Base-by-base conservation (phyloP, 2,329 filamentous ascomycete species). In the Xylaria multiplex region DNA sequence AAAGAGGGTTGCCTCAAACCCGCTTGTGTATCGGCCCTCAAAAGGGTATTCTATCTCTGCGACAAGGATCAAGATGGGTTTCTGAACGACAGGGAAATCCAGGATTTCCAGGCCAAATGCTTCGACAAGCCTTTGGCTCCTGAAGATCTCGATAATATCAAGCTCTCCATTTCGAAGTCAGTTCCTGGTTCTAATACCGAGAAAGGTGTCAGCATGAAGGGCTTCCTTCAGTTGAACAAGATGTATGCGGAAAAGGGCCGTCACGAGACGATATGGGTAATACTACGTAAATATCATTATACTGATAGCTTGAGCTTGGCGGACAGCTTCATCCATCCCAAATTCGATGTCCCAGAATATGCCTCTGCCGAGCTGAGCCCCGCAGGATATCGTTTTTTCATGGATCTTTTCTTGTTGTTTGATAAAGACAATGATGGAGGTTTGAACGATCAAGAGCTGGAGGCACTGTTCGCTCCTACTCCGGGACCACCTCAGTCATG, bases 391-490 rank as follows among this genome's bases (percentile, higher is more conserved):
- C 90, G 95, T 22, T 99, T 99, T 82, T 97, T 99, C 73, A 95
- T 98, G 70, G 96, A 99, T 74, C 84, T 98, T 0, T 99, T 99
- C 77, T 81, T 99, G 42, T 86, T 97, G 0, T 97, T 97, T 65
- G 96, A 99, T 79, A 96, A 97, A 80, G 96, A 99, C 77, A 99
- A 97, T 70, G 96, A 99, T 74, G 96, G 96, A 2, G 96, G 95
- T 0, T 82, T 99, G 60, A 97, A 96, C 75, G 89, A 96, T 71
- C 83, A 89, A 9, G 96, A 99, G 76, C 84, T 99, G 4, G 87
- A 89, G 49, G 92, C 93, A 5, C 81, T 99, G 1, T 98, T 99
- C 79, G 92, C 93, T 1, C 96, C 96, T 0, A 97, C 96, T 0
- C 96, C 96, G 0, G 96, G 96, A 0, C 81, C 97, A 14, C 96